Base-by-base conservation (phyloP, 139 green algal genomes). In the Marvania coccoides region DNA sequence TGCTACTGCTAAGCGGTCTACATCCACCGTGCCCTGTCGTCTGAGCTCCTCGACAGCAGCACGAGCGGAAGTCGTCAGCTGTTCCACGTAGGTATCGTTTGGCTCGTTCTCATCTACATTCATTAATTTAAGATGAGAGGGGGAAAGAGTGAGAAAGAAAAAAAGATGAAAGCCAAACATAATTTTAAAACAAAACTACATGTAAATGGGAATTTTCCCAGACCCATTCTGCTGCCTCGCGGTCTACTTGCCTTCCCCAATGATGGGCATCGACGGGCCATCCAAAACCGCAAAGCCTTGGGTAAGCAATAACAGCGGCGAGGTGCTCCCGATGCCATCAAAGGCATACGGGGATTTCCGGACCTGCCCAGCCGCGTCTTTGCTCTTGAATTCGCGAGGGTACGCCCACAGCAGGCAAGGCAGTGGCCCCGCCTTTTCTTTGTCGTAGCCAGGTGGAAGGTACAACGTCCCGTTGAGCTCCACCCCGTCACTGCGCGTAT, bases 41-140 rank as follows among this genome's bases (percentile, higher is more conserved):
- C 93, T 84, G 19, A 92, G 60, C 76, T 91, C 85, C 31, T 89
- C 63, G 12, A 93, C 84, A 12, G 87, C 87, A n/a, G 87, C 87
- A 35, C 60, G 38, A 3, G 85, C 88, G 37, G 70, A 82, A 19
- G 74, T 75, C 2, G 81, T 87, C 4, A 99, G 85, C 87, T 99
- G 94, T 81, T 98, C 81, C 38, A 97, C 71, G 69, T 94, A 98
- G 0, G 90, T 96, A 80, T 99, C 94, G 58, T 99, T 99, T 15
- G 95, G 88, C 69, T 97, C 90, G 40, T 87, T 81, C 3, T 84
- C 80, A 9, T 85, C 84, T 55, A 78, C 72, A 0, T 67, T 64
- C 33, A 1, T 5, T 4, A n/a, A n/a, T n/a, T n/a, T n/a, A n/a
- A n/a, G n/a, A n/a, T n/a, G n/a, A n/a, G n/a, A n/a, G n/a, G n/a